Evolutionary conservation across 352 stramenopile genomes (phyloP), one percentile per base, ranked within the genome.

Genomic region (Pilasporangium apinafurcum): DNA sequence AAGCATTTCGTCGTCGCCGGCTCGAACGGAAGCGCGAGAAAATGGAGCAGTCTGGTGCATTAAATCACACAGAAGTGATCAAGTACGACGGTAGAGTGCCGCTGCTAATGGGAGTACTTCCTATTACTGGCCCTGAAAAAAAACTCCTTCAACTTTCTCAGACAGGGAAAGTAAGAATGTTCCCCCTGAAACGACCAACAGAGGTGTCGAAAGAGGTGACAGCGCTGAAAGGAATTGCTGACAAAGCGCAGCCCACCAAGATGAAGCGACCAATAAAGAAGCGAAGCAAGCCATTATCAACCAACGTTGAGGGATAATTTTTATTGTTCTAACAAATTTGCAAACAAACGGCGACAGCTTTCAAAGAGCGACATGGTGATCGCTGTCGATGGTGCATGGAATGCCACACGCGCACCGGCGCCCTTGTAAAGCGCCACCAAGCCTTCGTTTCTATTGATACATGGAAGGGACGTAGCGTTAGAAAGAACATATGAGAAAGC

Each of bases 291-390:
- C 4, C 33, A 16, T 12, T 34, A 7, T 26, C 24, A 6, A 25
- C 35, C 38, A 21, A 44, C 38, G 8, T 33, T 34, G 22, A 28
- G n/a, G 24, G 33, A 26, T 32, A 29, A 7, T n/a, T 12, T 43
- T 22, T 63, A 73, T 13, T 39, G 45, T 26, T 73, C 55, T 6
- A 85, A 46, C 20, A 81, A 16, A 24, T 70, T 51, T 7, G 69
- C 64, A 41, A 81, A 87, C 9, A 82, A 62, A 2, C 53, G 69
- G 16, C 74, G 67, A 31, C 74, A 96, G 37, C 77, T 95, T 61
- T 99, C 96, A 45, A 97, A 99, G 6, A 92, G 72, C 20, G 92
- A 95, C 92, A 99, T 98, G 10, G 95, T 98, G 38, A 99, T 95
- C 30, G 94, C 96, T 3, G 91, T 98, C 8, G 88, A 95, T 27